Evolutionary conservation across 257 asterid species (phyloP).

Genomic region (Ophiorrhiza pumila): DNA sequence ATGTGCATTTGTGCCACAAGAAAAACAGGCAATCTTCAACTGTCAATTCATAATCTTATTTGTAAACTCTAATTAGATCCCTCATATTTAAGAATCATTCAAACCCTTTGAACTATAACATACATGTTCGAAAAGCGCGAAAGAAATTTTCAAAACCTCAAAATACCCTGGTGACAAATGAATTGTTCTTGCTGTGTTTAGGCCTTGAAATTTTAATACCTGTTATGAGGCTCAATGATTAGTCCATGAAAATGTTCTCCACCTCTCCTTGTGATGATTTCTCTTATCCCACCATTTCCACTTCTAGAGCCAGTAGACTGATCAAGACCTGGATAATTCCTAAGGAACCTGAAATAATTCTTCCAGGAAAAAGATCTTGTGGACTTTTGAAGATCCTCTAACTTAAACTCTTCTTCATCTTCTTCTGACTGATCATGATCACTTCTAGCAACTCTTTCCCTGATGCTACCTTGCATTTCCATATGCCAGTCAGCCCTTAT

Average conservation of each 20-base stretch:
- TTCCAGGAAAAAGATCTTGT: constrained; percentile 34
- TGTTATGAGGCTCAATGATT: constrained; percentile 8
- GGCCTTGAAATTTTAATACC: constrained; percentile 3
- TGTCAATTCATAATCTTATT: background rate
- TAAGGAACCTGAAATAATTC: constrained; percentile 23
- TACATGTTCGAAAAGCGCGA: no score
- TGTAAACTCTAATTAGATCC: no score
- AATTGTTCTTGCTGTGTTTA: background rate
- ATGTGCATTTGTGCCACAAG: background rate
- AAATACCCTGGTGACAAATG: background rate
- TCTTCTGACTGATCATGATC: constrained; percentile 32
- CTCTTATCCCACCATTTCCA: constrained; percentile 18
- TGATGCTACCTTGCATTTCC: constrained; percentile 11
- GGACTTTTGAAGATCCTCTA: constrained; percentile 35
- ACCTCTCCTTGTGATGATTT: constrained; percentile 1
- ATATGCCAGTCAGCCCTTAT: background rate
- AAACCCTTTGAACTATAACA: background rate
- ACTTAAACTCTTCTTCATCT: constrained; percentile 34
- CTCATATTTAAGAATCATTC: no score
- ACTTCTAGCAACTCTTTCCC: constrained; percentile 18
- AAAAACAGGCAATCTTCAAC: background rate
- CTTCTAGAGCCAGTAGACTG: background rate
- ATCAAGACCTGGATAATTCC: constrained; percentile 29
- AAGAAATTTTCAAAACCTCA: background rate
- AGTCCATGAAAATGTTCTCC: constrained; percentile 18